These are phyloP conservation scores for Podospora bellae-mahoneyi DNA, from an alignment of 495 filamentous ascomycete species.

Conservation along the genomic window DNA sequence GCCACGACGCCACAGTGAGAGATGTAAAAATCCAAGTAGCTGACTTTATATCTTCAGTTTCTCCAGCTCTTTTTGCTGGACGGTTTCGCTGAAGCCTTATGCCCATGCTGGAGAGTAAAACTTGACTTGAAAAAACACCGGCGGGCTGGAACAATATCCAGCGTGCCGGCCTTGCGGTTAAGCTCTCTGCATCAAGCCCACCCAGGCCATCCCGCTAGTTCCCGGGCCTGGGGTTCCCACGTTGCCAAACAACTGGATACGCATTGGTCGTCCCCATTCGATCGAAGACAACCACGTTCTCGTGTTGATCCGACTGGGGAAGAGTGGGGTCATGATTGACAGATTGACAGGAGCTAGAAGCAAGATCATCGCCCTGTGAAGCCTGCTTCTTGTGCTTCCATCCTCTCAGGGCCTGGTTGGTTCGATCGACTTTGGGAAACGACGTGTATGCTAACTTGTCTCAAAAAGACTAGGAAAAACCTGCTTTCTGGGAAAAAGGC, in stretches of 20 bases:
- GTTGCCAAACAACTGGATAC: background rate
- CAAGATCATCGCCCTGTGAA: background rate
- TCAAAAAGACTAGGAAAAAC: background rate
- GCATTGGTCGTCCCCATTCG: background rate
- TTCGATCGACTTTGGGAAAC: background rate
- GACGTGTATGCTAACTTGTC: background rate
- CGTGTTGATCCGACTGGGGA: background rate
- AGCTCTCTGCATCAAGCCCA: background rate
- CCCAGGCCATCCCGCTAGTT: background rate
- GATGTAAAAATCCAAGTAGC: background rate
- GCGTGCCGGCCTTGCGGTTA: background rate
- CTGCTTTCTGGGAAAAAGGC: background rate
- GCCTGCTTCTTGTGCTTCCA: background rate
- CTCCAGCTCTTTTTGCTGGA: background rate
- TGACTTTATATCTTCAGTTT: too few relatives aligned
- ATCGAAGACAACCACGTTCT: background rate
- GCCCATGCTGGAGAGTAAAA: background rate
- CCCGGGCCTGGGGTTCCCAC: background rate
- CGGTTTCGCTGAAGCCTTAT: background rate
- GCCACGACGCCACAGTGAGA: background rate
- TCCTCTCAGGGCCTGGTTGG: background rate
- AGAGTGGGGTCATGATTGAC: background rate
- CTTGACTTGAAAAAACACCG: background rate
- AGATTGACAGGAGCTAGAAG: background rate
- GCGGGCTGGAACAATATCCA: background rate